Evolutionary conservation across 1,284 basidiomycete species (phyloP), one percentile per base, ranked within the genome.

Genomic region (Pseudozyma thailandica): DNA sequence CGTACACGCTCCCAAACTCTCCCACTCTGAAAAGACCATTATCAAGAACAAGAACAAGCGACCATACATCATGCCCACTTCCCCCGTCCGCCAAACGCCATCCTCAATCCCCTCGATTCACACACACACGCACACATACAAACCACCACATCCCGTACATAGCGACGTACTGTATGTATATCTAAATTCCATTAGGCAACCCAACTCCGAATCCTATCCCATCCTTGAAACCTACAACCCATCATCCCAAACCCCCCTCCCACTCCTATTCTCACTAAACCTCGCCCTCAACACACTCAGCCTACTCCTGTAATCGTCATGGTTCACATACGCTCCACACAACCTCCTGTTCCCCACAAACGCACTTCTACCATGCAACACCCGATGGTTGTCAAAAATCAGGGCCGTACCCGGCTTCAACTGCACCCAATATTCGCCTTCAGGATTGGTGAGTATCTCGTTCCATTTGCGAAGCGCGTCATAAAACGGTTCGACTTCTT

Each of bases 361-460:
- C 0, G 89, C 88, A 0, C 92, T 92, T 8, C 95, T 89, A 6
- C 95, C 95, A 74, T 98, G 96, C 51, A 98, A 85, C 3, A 98
- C 92, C 12, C 95, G 88, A 83, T 96, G 92, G 80, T 98, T 98
- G 84, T 98, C 91, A 50, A 96, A 88, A 33, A 94, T 89, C 49
- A 98, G 87, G 28, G 90, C 90, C 0, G 90, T 95, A 0, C 95
- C 94, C 0, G 93, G 90, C 39, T 87, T 85, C 23, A 98, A 87
- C 81, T 94, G 91, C 0, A 91, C 87, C 94, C 94, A 97, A 75
- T 92, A 94, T 82, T 96, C 92, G 0, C 91, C 91, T 77, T 94
- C 91, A 0, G 88, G 84, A 62, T 89, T 90, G 18, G 89, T 91
- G 50, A 95, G 82, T 45, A 91, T 86, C 54, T 87, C 85, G 73